A percentile compares a stretch with the other conserved stretches of the same genome.
Conservation (phyloP, 2,329 filamentous ascomycete species). For the Cryphonectria carpinicola region DNA sequence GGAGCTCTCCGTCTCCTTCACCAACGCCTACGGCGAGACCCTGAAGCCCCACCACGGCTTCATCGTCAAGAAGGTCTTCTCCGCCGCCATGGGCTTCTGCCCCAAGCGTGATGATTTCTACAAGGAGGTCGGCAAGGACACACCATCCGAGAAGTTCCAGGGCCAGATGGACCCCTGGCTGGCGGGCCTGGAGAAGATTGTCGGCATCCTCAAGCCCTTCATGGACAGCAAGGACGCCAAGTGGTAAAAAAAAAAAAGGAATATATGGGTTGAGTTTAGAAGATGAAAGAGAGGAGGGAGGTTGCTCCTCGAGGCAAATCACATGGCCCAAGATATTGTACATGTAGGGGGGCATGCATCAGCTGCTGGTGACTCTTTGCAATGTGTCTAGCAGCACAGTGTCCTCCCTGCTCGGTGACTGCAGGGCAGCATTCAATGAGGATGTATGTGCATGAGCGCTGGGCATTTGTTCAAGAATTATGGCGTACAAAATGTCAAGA, state of each 20-base stretch:
- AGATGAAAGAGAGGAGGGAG: slow-evolving; percentile 8
- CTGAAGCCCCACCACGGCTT: slow-evolving; percentile 93
- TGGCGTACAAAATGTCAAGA: slow-evolving; percentile 6
- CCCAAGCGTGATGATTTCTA: slow-evolving; percentile 96
- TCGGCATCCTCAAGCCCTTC: slow-evolving; percentile 73
- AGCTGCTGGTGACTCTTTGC: background rate
- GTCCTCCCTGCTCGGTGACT: background rate
- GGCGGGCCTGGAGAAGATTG: slow-evolving; percentile 74
- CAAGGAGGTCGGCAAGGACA: slow-evolving; percentile 74
- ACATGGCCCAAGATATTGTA: background rate
- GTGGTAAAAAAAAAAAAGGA: slow-evolving; percentile 49
- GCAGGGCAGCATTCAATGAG: slow-evolving; percentile 2
- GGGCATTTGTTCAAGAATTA: slow-evolving; percentile 4
- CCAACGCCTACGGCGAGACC: slow-evolving; percentile 78
- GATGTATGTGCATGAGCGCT: slow-evolving; percentile 6
- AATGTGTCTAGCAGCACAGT: background rate
- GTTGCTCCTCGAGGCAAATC: too few relatives aligned
- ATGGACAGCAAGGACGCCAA: slow-evolving; percentile 60
- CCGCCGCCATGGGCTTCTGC: slow-evolving; percentile 87
- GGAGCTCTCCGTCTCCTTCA: slow-evolving; percentile 88
- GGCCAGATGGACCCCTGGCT: slow-evolving; percentile 73
- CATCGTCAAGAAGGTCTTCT: slow-evolving; percentile 89
- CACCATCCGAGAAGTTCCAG: slow-evolving; percentile 59
- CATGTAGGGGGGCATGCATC: background rate
- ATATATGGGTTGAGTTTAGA: slow-evolving; percentile 9